A percentile compares a stretch with the other conserved stretches of the same genome.
Evolutionary conservation across 2,329 filamentous ascomycete species (phyloP).

Genomic region (Coniochaeta ligniaria): DNA sequence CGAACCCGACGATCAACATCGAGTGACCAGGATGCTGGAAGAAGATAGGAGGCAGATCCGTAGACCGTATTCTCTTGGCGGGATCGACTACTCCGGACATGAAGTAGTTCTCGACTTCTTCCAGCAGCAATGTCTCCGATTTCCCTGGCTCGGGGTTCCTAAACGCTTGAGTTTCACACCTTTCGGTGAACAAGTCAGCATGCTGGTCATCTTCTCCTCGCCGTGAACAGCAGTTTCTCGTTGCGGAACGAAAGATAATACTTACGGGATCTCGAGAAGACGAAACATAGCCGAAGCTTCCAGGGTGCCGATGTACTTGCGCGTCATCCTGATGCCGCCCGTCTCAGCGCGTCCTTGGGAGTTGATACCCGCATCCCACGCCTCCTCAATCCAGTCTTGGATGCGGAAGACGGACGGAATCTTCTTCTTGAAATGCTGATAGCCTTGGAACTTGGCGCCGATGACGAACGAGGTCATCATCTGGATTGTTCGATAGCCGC

Average conservation of each 20-base stretch:
- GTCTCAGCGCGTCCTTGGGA: conserved; percentile 68
- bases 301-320: conserved; percentile 92
- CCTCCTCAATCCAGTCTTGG: conserved; percentile 78
- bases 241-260: conserved; percentile 5
- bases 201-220: neutral
- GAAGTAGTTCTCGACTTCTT: conserved; percentile 71
- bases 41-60: conserved; percentile 75
- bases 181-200: conserved; percentile 13
- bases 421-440: conserved; percentile 46
- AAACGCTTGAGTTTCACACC: conserved; percentile 58
- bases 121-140: conserved; percentile 51
- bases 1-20: conserved; percentile 80
- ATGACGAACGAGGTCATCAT: conserved; percentile 79
- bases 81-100: conserved; percentile 40
- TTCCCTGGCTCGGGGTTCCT: conserved; percentile 36
- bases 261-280: conserved; percentile 59
- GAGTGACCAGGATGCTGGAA: conserved; percentile 85
- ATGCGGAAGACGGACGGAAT: conserved; percentile 74
- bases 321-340: conserved; percentile 77
- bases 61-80: conserved; percentile 59
- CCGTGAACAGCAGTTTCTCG: neutral
- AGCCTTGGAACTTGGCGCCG: conserved; percentile 46
- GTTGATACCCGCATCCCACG: conserved; percentile 84
- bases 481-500: conserved; percentile 92
- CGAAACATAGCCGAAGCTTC: conserved; percentile 73